phyloP scores from a whole-genome alignment of 2,329 filamentous ascomycete species.

The Penicillium sumatraense region DNA sequence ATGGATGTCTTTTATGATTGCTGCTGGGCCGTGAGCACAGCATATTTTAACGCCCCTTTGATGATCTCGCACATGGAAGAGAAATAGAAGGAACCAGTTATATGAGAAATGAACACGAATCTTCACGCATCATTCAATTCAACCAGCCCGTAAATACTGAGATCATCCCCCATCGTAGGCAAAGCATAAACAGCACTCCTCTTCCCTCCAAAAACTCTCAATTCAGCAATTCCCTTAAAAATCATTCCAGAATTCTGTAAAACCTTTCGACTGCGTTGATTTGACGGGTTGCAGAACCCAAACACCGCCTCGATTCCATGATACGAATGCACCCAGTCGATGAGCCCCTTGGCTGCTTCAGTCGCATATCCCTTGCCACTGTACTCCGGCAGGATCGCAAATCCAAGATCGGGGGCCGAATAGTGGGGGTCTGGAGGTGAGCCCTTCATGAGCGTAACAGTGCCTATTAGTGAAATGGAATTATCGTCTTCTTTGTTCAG shows the following conservation, averaged over 20 bases:
- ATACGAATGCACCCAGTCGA: constrained; percentile 21
- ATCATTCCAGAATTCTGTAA: constrained; percentile 31
- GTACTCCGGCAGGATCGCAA: constrained; percentile 26
- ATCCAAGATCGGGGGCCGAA: constrained; percentile 30
- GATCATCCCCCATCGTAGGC: constrained; percentile 19
- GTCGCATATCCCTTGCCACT: constrained; percentile 33
- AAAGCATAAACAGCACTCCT: constrained; percentile 23
- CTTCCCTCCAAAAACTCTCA: constrained; percentile 21
- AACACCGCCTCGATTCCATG: constrained; percentile 23
- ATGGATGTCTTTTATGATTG: too few species aligned
- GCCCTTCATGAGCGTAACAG: constrained; percentile 23
- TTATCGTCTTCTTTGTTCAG: neutral
- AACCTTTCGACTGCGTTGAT: constrained; percentile 24
- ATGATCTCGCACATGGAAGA: too few species aligned
- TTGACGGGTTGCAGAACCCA: constrained; percentile 23
- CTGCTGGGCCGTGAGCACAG: too few species aligned
- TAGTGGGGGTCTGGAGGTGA: constrained; percentile 17
- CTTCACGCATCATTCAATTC: too few species aligned
- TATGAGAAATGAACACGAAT: too few species aligned
- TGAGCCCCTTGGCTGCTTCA: constrained; percentile 24
- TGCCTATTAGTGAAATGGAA: constrained; percentile 12
- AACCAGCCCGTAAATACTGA: constrained; percentile 18
- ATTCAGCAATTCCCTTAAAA: constrained; percentile 19
- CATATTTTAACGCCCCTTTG: neutral
- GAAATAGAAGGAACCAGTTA: too few species aligned